Evolutionary conservation across 306 rosid genomes (phyloP), one percentile per base, ranked within the genome.

Genomic region (Corylus heterophylla): DNA sequence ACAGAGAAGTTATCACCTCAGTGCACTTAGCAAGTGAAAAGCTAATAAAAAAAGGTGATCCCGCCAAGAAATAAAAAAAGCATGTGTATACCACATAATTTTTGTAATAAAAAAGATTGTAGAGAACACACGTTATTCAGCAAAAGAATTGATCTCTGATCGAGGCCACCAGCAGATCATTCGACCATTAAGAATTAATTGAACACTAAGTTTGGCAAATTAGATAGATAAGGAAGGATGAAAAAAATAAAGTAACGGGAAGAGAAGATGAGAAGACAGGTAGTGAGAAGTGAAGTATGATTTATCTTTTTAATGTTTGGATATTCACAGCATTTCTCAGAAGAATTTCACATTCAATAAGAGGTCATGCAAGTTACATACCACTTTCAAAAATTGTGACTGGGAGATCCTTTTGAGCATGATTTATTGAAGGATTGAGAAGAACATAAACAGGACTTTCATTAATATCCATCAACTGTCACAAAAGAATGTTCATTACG

Each of bases 371-470:
- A 59, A 55, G 74, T 74, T 13, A 71, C 83, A 7, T 92, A 92
- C 97, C 98, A 80, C 97, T 94, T 83, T 94, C 98, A 63, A 54
- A 94, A 74, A 94, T 92, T 75, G 91, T 89, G 80, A 94, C 84
- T 16, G 98, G 98, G 68, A 94, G 97, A 84, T 94, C 98, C 90
- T 89, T 94, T 73, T 94, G 97, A 76, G 97, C 93, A 74, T 89
- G 93, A 73, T 92, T 91, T 83, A 92, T 91, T 50, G 90, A 79
- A 54, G 98, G 98, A 76, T 92, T 91, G 74, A 94, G 97, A 62
- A 94, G 94, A 44, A 92, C 94, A 87, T 94, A 94, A 75, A 94
- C 97, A 25, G 97, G 98, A 83, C 93, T 94, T 86, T 92, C 97
- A 76, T 94, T 94, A 70, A 94, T 87, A 78, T 92, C 98, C 98